A percentile compares a stretch with the other conserved stretches of the same genome.
Evolutionary conservation across 2,329 filamentous ascomycete species (phyloP).

Genomic region (Alternaria sp.): DNA sequence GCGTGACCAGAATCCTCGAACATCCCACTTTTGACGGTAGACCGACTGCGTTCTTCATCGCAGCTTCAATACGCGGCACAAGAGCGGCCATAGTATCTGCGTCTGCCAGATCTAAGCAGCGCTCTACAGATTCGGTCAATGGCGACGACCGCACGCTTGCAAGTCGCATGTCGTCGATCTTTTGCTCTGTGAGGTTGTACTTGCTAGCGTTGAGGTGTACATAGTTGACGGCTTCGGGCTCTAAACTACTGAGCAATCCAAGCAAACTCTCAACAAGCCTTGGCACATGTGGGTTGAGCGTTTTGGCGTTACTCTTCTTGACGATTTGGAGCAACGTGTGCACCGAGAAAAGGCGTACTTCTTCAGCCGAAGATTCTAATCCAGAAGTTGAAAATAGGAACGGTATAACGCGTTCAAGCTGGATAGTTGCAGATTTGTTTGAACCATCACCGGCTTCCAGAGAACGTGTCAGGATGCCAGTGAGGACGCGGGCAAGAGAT

Average conservation of each 20-base stretch:
- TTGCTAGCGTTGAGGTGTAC: slow-evolving; percentile 87
- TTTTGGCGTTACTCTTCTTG: slow-evolving; percentile 81
- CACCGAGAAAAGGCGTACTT: slow-evolving; percentile 83
- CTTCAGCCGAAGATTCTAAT: slow-evolving; percentile 86
- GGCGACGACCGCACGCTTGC: slow-evolving; percentile 85
- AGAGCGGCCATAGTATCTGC: slow-evolving; percentile 78
- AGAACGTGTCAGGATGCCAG: slow-evolving; percentile 84
- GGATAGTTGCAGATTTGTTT: slow-evolving; percentile 72
- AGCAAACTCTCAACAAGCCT: slow-evolving; percentile 83
- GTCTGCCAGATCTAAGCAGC: slow-evolving; percentile 85
- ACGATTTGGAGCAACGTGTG: slow-evolving; percentile 86
- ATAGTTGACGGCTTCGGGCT: slow-evolving; percentile 90
- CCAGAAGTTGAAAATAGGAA: slow-evolving; percentile 91
- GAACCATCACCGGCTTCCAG: slow-evolving; percentile 79
- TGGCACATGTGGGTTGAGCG: slow-evolving; percentile 81
- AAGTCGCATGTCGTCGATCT: slow-evolving; percentile 88
- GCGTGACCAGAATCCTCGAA: slow-evolving; percentile 81
- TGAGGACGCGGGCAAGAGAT: slow-evolving; percentile 82
- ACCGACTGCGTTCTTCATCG: slow-evolving; percentile 86
- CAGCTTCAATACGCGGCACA: slow-evolving; percentile 75
- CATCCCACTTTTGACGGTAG: slow-evolving; percentile 95
- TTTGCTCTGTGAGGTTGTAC: slow-evolving; percentile 84
- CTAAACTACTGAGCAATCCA: slow-evolving; percentile 83
- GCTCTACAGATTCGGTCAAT: slow-evolving; percentile 90
- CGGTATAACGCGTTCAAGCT: slow-evolving; percentile 87